A percentile compares a stretch with the other conserved stretches of the same genome.
phyloP scores from a whole-genome alignment of 2,329 filamentous ascomycete species.

The Botryotinia calthae region DNA sequence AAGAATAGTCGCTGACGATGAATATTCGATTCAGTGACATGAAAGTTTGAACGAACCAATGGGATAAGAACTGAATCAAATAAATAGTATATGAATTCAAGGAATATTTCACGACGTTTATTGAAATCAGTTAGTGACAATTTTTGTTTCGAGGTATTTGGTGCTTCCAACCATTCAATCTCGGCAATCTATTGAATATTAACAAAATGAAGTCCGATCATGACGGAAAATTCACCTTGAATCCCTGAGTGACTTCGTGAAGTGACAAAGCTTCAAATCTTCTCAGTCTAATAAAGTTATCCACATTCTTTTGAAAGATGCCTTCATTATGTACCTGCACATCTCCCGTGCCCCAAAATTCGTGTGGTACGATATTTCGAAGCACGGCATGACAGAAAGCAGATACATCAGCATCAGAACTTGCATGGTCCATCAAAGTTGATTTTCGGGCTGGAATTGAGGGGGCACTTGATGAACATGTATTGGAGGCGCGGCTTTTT shows the following conservation, averaged over 20 bases:
- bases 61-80: slow-evolving; percentile 92
- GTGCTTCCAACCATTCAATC: slow-evolving; percentile 70
- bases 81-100: slow-evolving; percentile 86
- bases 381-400: slow-evolving; percentile 82
- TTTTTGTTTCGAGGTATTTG: slow-evolving; percentile 49
- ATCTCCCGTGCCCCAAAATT: slow-evolving; percentile 67
- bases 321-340: slow-evolving; percentile 57
- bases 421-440: slow-evolving; percentile 63
- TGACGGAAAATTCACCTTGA: slow-evolving; percentile 59
- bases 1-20: slow-evolving; percentile 84
- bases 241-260: slow-evolving; percentile 70
- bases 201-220: not conserved
- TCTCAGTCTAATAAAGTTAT: slow-evolving; percentile 73
- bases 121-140: slow-evolving; percentile 66
- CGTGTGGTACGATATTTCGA: slow-evolving; percentile 67
- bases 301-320: slow-evolving; percentile 63
- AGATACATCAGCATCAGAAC: slow-evolving; percentile 66
- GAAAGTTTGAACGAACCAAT: slow-evolving; percentile 82
- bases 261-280: slow-evolving; percentile 79
- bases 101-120: slow-evolving; percentile 76
- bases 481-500: not conserved
- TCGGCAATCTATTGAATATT: slow-evolving; percentile 54
- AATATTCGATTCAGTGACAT: slow-evolving; percentile 84
- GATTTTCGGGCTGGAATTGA: slow-evolving; percentile 38
- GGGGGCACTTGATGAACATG: slow-evolving; percentile 27